A percentile compares a stretch with the other conserved stretches of the same genome.
Conservation (phyloP, 495 filamentous ascomycete genomes). For the Aspergillus diversus region DNA sequence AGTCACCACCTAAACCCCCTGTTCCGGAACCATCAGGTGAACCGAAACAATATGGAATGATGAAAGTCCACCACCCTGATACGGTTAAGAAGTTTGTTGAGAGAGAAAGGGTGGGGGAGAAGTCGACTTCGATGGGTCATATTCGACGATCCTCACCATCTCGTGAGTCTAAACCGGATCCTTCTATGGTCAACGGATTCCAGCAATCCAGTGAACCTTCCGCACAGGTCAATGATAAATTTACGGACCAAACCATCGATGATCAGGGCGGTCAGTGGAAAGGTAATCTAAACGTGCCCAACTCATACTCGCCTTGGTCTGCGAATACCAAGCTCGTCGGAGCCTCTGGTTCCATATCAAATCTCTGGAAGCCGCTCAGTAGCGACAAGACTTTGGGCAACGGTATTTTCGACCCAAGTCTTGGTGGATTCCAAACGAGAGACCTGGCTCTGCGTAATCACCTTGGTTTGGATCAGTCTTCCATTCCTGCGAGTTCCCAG, state of each 20-base stretch:
- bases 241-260: conserved; percentile 34
- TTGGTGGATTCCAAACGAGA: conserved; percentile 50
- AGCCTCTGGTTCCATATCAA: conserved; percentile 52
- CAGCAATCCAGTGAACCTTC: conserved; percentile 27
- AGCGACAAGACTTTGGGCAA: conserved; percentile 74
- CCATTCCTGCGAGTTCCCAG: conserved; percentile 34
- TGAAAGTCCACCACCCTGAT: conserved; percentile 60
- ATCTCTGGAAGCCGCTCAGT: conserved; percentile 75
- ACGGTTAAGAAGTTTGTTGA: conserved; percentile 49
- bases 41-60: conserved; percentile 62
- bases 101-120: conserved; percentile 43
- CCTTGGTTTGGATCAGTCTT: conserved; percentile 43
- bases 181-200: conserved; percentile 33
- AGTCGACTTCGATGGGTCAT: conserved; percentile 29
- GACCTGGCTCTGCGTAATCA: conserved; percentile 46
- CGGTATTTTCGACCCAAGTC: conserved; percentile 72
- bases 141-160: conserved; percentile 39
- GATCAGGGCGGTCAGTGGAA: conserved; percentile 45
- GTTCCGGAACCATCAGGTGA: conserved; percentile 55
- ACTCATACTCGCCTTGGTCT: conserved; percentile 46
- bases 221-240: conserved; percentile 22
- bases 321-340: conserved; percentile 38
- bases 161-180: conserved; percentile 40
- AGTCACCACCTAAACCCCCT: conserved; percentile 57
- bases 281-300: conserved; percentile 39